These are phyloP conservation scores for Microsporum canis DNA, from an alignment of 2,329 filamentous ascomycete genomes.

Conservation along the genomic window DNA sequence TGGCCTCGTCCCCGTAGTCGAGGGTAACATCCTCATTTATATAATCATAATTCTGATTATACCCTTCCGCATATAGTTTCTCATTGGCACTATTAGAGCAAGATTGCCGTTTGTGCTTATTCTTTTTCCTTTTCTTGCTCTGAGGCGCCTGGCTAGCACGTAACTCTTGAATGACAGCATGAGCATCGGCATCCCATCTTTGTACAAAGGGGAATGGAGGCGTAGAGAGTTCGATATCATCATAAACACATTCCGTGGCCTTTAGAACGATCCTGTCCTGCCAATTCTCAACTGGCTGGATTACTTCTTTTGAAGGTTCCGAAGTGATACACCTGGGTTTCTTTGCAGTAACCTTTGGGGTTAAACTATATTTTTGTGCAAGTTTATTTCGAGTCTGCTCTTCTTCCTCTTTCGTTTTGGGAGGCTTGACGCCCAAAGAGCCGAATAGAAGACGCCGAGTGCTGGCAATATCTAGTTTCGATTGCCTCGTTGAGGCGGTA, in stretches of 20 bases:
- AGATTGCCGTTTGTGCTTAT: conserved; percentile 41
- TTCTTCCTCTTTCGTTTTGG: conserved; percentile 58
- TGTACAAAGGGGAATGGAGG: conserved; percentile 87
- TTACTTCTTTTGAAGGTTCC: conserved; percentile 20
- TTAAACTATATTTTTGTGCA: conserved; percentile 41
- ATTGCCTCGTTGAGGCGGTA: conserved; percentile 25
- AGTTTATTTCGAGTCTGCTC: conserved; percentile 50
- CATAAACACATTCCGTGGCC: conserved; percentile 74
- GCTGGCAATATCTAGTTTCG: conserved; percentile 47
- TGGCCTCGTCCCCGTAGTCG: conserved; percentile 8
- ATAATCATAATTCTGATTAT: background rate
- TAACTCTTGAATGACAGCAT: conserved; percentile 32
- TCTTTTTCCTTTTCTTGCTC: conserved; percentile 41
- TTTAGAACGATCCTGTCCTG: conserved; percentile 59
- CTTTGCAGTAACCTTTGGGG: conserved; percentile 22
- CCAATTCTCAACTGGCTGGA: conserved; percentile 55
- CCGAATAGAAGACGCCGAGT: conserved; percentile 60
- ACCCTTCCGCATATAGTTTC: background rate
- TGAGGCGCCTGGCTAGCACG: conserved; percentile 21
- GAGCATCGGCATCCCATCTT: conserved; percentile 72
- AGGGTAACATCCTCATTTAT: conserved; percentile 5
- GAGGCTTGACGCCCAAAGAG: conserved; percentile 57
- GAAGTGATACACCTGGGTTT: conserved; percentile 17
- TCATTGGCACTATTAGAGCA: conserved; percentile 35
- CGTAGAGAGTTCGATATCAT: conserved; percentile 54